These are phyloP conservation scores for Backusella morwellensis DNA, from an alignment of 192 early-diverging fungal species.

Conservation along the genomic window DNA sequence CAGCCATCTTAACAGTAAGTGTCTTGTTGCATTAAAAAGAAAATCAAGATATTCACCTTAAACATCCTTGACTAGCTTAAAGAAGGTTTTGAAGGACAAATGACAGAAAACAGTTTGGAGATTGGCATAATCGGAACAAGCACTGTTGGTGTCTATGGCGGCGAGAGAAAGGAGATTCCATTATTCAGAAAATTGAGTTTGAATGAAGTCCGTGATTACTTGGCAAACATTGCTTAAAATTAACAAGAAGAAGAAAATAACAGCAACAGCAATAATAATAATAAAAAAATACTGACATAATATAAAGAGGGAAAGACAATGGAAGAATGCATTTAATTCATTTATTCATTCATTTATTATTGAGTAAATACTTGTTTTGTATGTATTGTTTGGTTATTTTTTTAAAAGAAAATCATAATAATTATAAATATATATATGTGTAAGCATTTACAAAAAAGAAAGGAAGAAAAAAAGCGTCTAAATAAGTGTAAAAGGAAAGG, in stretches of 20 bases:
- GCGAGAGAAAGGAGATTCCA: constrained; percentile 59
- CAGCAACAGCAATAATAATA: not conserved
- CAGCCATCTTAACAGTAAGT: constrained; percentile 87
- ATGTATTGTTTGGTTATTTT: not conserved
- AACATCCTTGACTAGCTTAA: constrained; percentile 56
- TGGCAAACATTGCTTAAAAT: constrained; percentile 86
- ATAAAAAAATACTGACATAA: not conserved
- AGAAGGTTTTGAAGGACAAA: constrained; percentile 98
- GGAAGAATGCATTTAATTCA: not conserved
- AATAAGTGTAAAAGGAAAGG: not conserved
- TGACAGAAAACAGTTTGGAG: constrained; percentile 95
- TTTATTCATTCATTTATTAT: not conserved
- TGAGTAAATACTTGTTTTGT: not conserved
- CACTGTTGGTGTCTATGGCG: constrained; percentile 49
- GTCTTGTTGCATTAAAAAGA: not conserved
- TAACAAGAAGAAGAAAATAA: not conserved
- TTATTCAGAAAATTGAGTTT: constrained; percentile 81
- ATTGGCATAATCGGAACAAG: constrained; percentile 81
- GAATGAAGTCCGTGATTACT: constrained; percentile 94
- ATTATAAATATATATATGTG: not conserved
- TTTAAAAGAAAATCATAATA: not conserved
- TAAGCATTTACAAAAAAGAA: not conserved
- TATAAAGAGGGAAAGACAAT: not conserved
- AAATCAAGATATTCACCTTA: not conserved
- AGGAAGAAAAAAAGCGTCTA: not conserved